Conservation (phyloP, 139 green algal species). For the Gonium pectorale region DNA sequence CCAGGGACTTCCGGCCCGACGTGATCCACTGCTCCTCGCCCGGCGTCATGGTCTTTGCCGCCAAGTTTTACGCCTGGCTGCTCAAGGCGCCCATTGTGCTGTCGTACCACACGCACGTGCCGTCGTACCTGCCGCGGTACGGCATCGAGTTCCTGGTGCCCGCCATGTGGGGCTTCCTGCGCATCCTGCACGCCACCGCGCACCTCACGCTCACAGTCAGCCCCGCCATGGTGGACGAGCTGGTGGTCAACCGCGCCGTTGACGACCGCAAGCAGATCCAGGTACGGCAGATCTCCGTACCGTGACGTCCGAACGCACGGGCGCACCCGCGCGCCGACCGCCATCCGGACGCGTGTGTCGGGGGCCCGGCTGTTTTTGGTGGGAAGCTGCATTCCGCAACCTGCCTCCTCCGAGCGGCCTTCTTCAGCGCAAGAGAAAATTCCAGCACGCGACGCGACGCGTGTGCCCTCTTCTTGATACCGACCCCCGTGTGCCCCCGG, state of each 20-base stretch:
- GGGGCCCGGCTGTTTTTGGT: too few relatives aligned
- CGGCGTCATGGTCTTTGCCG: constrained; percentile 88
- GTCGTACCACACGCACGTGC: constrained; percentile 99
- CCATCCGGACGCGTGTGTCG: too few relatives aligned
- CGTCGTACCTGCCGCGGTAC: constrained; percentile 93
- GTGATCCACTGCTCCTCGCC: constrained; percentile 92
- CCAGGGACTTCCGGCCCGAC: constrained; percentile 42
- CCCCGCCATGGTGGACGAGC: constrained; percentile 51
- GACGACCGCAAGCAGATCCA: constrained; percentile 7
- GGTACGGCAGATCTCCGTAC: constrained; percentile 7
- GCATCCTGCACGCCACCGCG: constrained; percentile 51
- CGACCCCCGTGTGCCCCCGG: too few relatives aligned
- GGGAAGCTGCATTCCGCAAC: too few relatives aligned
- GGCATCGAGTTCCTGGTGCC: constrained; percentile 36
- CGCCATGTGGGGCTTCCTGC: constrained; percentile 40
- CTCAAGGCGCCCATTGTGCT: constrained; percentile 91
- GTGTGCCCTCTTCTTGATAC: too few relatives aligned
- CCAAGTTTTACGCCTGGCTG: constrained; percentile 91
- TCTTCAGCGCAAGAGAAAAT: too few relatives aligned
- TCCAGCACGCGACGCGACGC: too few relatives aligned
- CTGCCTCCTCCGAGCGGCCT: too few relatives aligned
- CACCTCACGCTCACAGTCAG: constrained; percentile 51
- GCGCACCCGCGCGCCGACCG: too few relatives aligned
- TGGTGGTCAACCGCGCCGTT: constrained; percentile 31
- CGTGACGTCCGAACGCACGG: too few relatives aligned